Percentiles rank a stretch among this genome's conserved stretches.
Conservation (phyloP, 257 asterid species). For the Solanum verrucosum region DNA sequence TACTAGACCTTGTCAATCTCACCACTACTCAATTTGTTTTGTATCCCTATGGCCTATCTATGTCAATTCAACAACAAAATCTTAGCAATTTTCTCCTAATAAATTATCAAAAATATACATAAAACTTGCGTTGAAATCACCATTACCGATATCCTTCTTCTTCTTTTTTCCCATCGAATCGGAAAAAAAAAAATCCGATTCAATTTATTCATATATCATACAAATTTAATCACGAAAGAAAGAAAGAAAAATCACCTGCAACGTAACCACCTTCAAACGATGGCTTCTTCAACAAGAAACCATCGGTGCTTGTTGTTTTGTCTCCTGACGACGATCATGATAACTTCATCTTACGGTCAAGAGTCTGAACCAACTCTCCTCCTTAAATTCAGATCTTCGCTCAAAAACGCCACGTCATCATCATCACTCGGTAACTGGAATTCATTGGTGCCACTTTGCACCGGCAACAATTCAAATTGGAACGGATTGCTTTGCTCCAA, state of each 20-base stretch:
- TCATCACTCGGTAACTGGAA: constrained; percentile 33
- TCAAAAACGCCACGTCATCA: constrained; percentile 22
- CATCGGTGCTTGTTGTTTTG: neutral
- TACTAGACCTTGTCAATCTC: constrained; percentile 22
- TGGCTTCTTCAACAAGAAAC: neutral
- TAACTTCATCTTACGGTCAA: constrained; percentile 8
- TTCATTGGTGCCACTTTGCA: constrained; percentile 21
- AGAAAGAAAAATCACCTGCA: neutral
- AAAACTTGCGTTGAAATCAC: neutral
- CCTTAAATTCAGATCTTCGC: constrained; percentile 37
- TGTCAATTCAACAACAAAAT: neutral
- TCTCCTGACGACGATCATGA: neutral
- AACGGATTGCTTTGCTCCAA: constrained; percentile 35
- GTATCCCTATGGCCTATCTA: neutral
- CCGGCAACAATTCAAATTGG: constrained; percentile 32
- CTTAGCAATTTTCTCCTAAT: neutral
- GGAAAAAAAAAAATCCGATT: neutral
- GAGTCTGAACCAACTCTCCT: constrained; percentile 15
- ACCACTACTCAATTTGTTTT: constrained; percentile 8
- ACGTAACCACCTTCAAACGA: neutral
- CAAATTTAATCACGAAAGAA: neutral
- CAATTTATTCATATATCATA: neutral
- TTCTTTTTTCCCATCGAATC: neutral
- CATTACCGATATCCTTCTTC: neutral
- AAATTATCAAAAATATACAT: neutral